Conservation (phyloP, 2,329 filamentous ascomycete species). For the Neonectria ditissima region DNA sequence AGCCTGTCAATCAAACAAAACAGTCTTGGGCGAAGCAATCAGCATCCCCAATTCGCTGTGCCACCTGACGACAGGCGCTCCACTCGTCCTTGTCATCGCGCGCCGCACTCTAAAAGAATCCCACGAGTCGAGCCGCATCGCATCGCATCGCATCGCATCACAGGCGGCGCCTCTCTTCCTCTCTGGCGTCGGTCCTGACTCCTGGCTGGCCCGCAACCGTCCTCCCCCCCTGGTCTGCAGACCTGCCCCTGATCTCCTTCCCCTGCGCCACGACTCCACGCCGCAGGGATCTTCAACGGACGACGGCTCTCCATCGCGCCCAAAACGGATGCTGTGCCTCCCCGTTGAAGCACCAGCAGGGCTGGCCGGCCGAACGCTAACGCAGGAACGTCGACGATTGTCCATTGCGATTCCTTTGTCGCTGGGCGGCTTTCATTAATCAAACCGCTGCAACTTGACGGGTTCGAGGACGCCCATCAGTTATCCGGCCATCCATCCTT, state of each 20-base stretch:
- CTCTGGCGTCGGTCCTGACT: neutral
- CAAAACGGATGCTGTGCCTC: conserved; percentile 13
- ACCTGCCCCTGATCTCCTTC: neutral
- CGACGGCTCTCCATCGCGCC: conserved; percentile 9
- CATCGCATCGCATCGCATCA: too few species aligned
- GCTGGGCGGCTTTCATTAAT: neutral
- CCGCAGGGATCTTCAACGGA: conserved; percentile 20
- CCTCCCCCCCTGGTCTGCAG: neutral
- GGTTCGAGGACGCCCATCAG: neutral
- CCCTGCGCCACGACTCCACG: conserved; percentile 2
- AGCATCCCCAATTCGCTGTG: conserved; percentile 18
- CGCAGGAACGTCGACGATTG: conserved; percentile 17
- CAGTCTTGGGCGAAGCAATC: conserved; percentile 9
- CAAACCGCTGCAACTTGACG: neutral
- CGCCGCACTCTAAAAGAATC: neutral
- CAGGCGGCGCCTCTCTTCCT: too few species aligned
- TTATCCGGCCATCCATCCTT: neutral
- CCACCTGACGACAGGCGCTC: neutral
- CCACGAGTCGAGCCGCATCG: too few species aligned
- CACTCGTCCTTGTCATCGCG: conserved; percentile 2
- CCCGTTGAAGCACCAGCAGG: conserved; percentile 12
- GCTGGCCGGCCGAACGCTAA: conserved; percentile 9
- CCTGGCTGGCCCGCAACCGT: neutral
- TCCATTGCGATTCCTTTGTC: neutral
- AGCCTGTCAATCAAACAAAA: conserved; percentile 7